Evolutionary conservation across 1,284 basidiomycete genomes (phyloP).

Genomic region (Apiotrichum porosum): DNA sequence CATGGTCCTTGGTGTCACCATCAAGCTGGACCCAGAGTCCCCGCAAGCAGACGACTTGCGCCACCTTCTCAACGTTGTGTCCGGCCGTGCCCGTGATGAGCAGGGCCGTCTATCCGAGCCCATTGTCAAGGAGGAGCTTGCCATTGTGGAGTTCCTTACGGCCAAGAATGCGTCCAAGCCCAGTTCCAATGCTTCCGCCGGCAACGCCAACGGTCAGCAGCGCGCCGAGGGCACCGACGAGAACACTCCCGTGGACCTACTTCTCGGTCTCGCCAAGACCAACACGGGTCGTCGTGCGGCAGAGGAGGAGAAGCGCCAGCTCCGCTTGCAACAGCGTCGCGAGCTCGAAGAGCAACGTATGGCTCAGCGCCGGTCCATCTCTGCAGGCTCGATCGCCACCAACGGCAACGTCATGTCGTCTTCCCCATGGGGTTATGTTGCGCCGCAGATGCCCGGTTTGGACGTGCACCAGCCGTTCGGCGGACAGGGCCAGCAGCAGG

Average conservation of each 20-base stretch:
- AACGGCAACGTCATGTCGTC: slow-evolving; percentile 12
- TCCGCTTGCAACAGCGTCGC: slow-evolving; percentile 40
- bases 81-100: slow-evolving; percentile 46
- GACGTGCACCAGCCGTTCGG: slow-evolving; percentile 49
- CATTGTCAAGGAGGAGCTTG: slow-evolving; percentile 50
- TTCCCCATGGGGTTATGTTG: slow-evolving; percentile 46
- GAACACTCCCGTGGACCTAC: slow-evolving; percentile 43
- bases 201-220: slow-evolving; percentile 5
- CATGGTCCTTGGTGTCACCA: slow-evolving; percentile 49
- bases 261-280: slow-evolving; percentile 45
- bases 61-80: slow-evolving; percentile 48
- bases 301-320: slow-evolving; percentile 44
- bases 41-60: slow-evolving; percentile 49
- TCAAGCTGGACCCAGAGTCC: slow-evolving; percentile 49
- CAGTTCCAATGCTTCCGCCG: slow-evolving; percentile 12
- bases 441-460: slow-evolving; percentile 46
- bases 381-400: slow-evolving; percentile 6
- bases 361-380: slow-evolving; percentile 15
- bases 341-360: slow-evolving; percentile 37
- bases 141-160: slow-evolving; percentile 49
- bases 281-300: slow-evolving; percentile 41
- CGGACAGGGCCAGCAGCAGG: neutral
- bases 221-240: slow-evolving; percentile 22
- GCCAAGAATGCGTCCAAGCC: slow-evolving; percentile 32
- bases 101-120: slow-evolving; percentile 47